Base-by-base conservation (phyloP, 202 grass and related monocot genomes). In the Dendrocalamus latiflorus region DNA sequence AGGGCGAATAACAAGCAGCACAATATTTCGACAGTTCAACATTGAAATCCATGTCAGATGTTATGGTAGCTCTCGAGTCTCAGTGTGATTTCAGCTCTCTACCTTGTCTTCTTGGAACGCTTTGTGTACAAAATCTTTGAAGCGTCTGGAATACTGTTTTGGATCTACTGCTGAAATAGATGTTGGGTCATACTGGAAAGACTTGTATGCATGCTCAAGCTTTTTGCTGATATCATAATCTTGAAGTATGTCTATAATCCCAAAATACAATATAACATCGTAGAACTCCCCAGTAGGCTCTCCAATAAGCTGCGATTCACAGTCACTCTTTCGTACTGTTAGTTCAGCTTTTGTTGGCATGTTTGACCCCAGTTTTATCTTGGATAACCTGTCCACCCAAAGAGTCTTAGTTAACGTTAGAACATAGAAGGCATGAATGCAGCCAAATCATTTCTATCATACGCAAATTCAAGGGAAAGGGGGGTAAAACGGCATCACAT, bases 221-320 rank as follows among this genome's bases (percentile, higher is more conserved):
- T 95, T 98, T 76, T 98, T 98, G 87, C 92, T 93, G 80, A 98
- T 98, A 88, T 98, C 95, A 25, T 98, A 98, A 54, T 94, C 95
- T 88, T 98, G 95, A 70, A 98, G 91, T 78, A 98, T 98, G 86
- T 98, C 95, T 74, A 98, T 98, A 64, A 98, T 98, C 71, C 95
- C 95, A 17, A 98, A 98, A 65, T 90, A 93, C 74, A 98, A 70
- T 77, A 95, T 56, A 43, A 98, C 89, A 38, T 94, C 89, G 13
- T 93, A 98, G 60, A 82, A 95, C 47, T 98, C 89, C 58, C 92
- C 92, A 1, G 90, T 91, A 68, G 88, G 57, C 69, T 98, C 92
- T 55, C 95, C 92, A 6, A 98, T 93, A 24, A 93, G 81, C 57
- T 91, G 90, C 0, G 47, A 60, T 33, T 95, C 95, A 28, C 37